Conservation (phyloP, 768 basidiomycete species). For the Gautieria morchelliformis region DNA sequence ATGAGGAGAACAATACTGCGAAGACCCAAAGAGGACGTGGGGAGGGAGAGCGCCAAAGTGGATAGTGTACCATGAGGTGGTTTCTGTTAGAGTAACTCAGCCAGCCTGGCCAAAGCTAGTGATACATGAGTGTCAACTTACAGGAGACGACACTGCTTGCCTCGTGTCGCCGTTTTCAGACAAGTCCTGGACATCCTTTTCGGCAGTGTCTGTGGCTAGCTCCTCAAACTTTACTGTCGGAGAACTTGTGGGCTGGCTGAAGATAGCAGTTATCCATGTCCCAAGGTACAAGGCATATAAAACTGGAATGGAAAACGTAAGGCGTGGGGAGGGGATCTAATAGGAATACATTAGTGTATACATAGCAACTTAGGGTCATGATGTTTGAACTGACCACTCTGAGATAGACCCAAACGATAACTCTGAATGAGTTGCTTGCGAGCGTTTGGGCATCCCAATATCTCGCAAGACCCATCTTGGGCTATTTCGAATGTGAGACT, state of each 20-base stretch:
- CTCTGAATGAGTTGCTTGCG: slow-evolving; percentile 26
- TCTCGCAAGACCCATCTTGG: not conserved
- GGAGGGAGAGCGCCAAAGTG: slow-evolving; percentile 3
- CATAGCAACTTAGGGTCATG: not conserved
- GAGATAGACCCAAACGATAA: slow-evolving; percentile 39
- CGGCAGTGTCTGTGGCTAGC: slow-evolving; percentile 5
- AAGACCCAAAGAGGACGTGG: not conserved
- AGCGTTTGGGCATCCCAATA: not conserved
- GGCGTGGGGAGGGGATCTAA: slow-evolving; percentile 32
- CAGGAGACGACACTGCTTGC: not conserved
- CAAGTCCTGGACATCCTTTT: not conserved
- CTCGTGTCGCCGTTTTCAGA: not conserved
- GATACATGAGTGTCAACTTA: not conserved
- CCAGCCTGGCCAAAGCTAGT: not conserved
- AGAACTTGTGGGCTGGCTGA: slow-evolving; percentile 2
- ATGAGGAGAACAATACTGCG: slow-evolving; percentile 18
- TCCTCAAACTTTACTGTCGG: slow-evolving; percentile 9
- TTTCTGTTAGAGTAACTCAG: not conserved
- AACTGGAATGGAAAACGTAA: slow-evolving; percentile 20
- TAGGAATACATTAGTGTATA: slow-evolving; percentile 1
- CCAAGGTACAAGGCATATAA: slow-evolving; percentile 20
- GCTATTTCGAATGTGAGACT: not conserved
- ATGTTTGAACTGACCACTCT: slow-evolving; percentile 31
- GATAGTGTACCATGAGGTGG: not conserved
- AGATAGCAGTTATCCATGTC: slow-evolving; percentile 9